Base-by-base conservation (phyloP, 768 basidiomycete species). In the Boletus patriciae region DNA sequence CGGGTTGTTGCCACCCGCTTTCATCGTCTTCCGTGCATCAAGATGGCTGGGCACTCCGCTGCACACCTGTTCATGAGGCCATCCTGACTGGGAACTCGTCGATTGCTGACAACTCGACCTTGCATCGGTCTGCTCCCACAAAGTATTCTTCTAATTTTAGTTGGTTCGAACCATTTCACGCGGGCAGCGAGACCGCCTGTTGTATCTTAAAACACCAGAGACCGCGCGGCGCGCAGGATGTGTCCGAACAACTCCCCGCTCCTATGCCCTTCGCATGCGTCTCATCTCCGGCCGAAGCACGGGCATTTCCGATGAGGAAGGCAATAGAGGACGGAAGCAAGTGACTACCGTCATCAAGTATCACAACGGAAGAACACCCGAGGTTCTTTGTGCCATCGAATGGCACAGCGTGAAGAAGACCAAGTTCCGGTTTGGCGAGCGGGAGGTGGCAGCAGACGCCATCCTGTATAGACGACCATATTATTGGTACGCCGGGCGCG, bases 341-440 rank as follows among this genome's bases (percentile, higher is more conserved):
- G 53, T 59, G 43, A 58, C 59, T 5, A 60, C 60, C 21, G 46
- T 62, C 50, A 57, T 43, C 42, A 55, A 55, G 43, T 21, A 55
- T 45, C 37, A 33, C 46, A 52, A 16, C 18, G 46, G 51, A 25
- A 44, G 1, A 21, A 25, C 9, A 2, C 34, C 55, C 27, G 62
- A 62, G 6, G 57, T 57, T 7, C 52, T 75, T 15, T 73, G 66
- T 6, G 59, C 66, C 43, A 70, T 76, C 18, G 67, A 74, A 41
- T 72, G 70, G 66, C 64, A 65, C 12, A 46, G 50, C 5, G 13
- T 70, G 19, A 61, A 60, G 46, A 63, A 70, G 10, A 66, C 70
- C 8, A 60, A 60, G 15, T 60, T 77, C 15, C 58, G 52, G 9
- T 71, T 71, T 37, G 65, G 61, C 2, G 62, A 61, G 9, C 50